A percentile compares a stretch with the other conserved stretches of the same genome.
Evolutionary conservation across 1,139 yeast species (phyloP).

Genomic region (Taphrina flavorubra): DNA sequence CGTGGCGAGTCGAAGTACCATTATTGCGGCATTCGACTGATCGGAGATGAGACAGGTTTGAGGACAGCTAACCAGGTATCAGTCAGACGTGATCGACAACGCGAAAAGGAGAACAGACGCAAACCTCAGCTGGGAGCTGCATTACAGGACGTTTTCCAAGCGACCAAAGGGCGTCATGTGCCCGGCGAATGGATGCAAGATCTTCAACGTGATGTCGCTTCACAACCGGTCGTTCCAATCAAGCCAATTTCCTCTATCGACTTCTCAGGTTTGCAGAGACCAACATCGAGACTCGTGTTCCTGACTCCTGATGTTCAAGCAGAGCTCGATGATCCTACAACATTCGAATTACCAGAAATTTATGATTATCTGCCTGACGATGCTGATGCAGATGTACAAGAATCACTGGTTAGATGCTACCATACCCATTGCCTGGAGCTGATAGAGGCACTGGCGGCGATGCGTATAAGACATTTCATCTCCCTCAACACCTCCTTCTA

Average conservation of each 20-base stretch:
- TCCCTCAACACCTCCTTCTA: conserved; percentile 62
- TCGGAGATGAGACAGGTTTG: conserved; percentile 56
- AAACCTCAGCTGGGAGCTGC: conserved; percentile 25
- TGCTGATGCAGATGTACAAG: conserved; percentile 65
- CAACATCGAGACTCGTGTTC: conserved; percentile 21
- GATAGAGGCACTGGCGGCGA: conserved; percentile 68
- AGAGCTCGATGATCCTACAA: conserved; percentile 42
- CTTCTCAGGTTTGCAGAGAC: conserved; percentile 35
- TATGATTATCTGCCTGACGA: conserved; percentile 51
- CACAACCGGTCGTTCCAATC: conserved; percentile 14
- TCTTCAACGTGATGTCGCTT: conserved; percentile 12
- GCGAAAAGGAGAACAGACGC: conserved; percentile 18
- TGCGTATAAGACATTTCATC: conserved; percentile 69
- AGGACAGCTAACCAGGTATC: conserved; percentile 39
- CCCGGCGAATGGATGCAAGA: conserved; percentile 29
- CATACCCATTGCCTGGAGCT: conserved; percentile 66
- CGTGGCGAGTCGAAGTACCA: conserved; percentile 90
- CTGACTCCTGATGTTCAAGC: conserved; percentile 44
- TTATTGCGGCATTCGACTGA: conserved; percentile 79
- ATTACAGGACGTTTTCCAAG: conserved; percentile 24
- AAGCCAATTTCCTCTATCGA: conserved; percentile 30
- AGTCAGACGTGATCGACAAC: conserved; percentile 26
- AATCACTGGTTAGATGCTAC: conserved; percentile 66
- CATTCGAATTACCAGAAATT: conserved; percentile 44
- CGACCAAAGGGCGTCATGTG: conserved; percentile 22